A percentile compares a stretch with the other conserved stretches of the same genome.
Conservation (phyloP, 345 rosid species). For the Linum tenue region DNA sequence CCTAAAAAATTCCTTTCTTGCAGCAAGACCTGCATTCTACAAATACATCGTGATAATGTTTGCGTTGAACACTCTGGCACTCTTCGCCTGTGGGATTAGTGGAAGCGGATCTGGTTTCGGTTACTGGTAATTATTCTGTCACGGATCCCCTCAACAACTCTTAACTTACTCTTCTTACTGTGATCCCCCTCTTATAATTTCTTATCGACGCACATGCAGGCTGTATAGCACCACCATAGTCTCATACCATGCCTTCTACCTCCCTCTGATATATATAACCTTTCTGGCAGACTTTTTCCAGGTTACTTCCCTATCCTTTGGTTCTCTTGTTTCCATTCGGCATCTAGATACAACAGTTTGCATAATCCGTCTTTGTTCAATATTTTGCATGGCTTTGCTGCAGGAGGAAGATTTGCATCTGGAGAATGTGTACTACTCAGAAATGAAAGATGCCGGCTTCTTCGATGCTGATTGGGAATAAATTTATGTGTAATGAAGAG, state of each 20-base stretch:
- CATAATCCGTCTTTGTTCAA: not conserved
- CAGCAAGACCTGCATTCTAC: conserved; percentile 92
- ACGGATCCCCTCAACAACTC: not conserved
- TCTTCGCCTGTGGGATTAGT: conserved; percentile 57
- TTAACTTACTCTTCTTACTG: not conserved
- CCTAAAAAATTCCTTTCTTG: not conserved
- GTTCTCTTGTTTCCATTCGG: not conserved
- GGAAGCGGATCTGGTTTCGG: conserved; percentile 63
- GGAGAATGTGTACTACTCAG: conserved; percentile 83
- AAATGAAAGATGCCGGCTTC: conserved; percentile 94
- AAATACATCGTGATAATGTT: conserved; percentile 61
- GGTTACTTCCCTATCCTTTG: conserved; percentile 25
- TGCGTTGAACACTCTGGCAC: conserved; percentile 43
- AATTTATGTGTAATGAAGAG: not conserved
- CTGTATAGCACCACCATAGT: conserved; percentile 52
- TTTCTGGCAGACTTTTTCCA: conserved; percentile 90
- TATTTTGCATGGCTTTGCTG: not conserved
- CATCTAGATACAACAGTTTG: too few relatives aligned
- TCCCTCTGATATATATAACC: conserved; percentile 66
- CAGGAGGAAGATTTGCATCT: conserved; percentile 78
- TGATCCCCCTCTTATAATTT: not conserved
- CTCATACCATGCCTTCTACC: conserved; percentile 75
- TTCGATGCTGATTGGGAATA: conserved; percentile 86
- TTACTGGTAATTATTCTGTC: conserved; percentile 42
- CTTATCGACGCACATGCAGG: conserved; percentile 33